phyloP scores from a whole-genome alignment of 139 green algal species.

The Chlorella sp. region DNA sequence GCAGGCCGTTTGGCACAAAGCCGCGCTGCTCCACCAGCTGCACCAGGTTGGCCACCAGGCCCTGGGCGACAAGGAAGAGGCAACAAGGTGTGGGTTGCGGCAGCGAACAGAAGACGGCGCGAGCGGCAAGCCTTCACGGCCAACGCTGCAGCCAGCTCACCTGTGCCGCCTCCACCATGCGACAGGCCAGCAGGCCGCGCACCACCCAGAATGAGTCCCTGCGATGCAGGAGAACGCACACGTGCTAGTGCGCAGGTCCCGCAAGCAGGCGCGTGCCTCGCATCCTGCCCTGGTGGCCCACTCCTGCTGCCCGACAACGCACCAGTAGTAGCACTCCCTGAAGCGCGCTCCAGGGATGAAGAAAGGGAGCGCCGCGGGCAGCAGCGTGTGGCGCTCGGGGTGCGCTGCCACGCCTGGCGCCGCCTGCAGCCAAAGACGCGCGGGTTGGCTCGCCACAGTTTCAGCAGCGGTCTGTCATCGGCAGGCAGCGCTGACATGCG shows the following conservation, averaged over 20 bases:
- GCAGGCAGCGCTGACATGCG: not conserved
- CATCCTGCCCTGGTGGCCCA: too few relatives aligned
- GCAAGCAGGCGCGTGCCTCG: too few relatives aligned
- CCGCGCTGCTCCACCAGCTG: constrained; percentile 63
- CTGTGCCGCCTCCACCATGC: constrained; percentile 52
- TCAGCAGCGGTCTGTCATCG: too few relatives aligned
- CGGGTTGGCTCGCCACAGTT: too few relatives aligned
- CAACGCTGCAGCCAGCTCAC: not conserved
- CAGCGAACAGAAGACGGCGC: too few relatives aligned
- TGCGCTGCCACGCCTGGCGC: constrained; percentile 4
- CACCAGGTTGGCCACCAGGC: constrained; percentile 77
- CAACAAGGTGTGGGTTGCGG: too few relatives aligned
- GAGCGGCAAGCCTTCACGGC: too few relatives aligned
- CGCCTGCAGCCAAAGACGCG: not conserved
- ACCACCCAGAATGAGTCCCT: constrained; percentile 85
- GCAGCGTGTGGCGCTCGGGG: constrained; percentile 59
- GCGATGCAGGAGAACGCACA: not conserved
- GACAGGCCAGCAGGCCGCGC: constrained; percentile 76
- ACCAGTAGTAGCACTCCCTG: constrained; percentile 90
- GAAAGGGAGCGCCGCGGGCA: constrained; percentile 68
- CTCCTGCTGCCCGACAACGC: too few relatives aligned
- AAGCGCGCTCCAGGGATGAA: constrained; percentile 85
- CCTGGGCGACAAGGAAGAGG: too few relatives aligned
- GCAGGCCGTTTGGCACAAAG: constrained; percentile 89
- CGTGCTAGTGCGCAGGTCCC: too few relatives aligned